These are phyloP conservation scores for Tricholoma terreum DNA, from an alignment of 768 basidiomycete genomes.

Conservation along the genomic window DNA sequence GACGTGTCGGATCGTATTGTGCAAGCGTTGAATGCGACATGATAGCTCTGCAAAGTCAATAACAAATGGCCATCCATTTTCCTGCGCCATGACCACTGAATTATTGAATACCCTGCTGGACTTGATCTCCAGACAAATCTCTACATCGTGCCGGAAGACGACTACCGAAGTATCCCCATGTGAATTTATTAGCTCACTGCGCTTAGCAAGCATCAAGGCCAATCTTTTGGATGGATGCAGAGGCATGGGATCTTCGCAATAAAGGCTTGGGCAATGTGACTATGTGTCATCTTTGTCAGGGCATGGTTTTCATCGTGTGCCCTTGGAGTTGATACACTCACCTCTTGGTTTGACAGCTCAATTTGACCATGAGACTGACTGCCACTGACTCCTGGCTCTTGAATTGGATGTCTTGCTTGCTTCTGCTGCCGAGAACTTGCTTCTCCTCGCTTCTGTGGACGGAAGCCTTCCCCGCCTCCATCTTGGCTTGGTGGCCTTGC, in stretches of 20 bases:
- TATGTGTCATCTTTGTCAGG: too few species aligned
- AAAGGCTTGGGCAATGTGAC: neutral
- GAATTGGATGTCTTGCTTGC: too few species aligned
- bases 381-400: too few species aligned
- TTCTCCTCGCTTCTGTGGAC: too few species aligned
- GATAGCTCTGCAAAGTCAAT: neutral
- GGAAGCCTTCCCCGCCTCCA: too few species aligned
- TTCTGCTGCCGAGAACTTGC: too few species aligned
- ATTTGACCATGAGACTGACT: too few species aligned
- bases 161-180: neutral
- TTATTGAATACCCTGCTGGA: neutral
- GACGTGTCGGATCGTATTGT: neutral
- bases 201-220: neutral
- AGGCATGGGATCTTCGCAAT: neutral
- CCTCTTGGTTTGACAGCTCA: too few species aligned
- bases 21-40: neutral
- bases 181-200: neutral
- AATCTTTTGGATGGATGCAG: neutral
- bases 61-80: neutral
- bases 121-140: neutral
- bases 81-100: neutral
- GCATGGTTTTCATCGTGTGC: too few species aligned
- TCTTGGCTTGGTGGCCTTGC: too few species aligned
- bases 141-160: neutral
- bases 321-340: too few species aligned